Evolutionary conservation across 305 asterid species (phyloP), one percentile per base, ranked within the genome.

Genomic region (Ilex paraguariensis): DNA sequence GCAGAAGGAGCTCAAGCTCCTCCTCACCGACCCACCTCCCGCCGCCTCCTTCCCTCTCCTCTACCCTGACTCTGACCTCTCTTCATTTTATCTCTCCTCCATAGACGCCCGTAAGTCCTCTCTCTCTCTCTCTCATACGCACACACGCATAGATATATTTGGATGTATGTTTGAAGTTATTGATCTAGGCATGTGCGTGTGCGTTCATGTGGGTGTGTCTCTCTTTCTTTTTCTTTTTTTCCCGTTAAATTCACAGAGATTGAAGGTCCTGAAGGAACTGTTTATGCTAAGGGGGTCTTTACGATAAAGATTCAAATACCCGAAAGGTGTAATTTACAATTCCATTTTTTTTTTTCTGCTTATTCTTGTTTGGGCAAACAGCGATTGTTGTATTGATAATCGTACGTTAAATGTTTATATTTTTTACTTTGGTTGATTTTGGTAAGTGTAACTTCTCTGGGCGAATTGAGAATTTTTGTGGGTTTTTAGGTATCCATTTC

Each of bases 1-100:
- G 91, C 97, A 87, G 69, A 87, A 78, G 82, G 97, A 87, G 71
- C 70, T 90, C 62, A 90, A 87, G 79, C 79, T 90, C 39, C 87
- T 87, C 16, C 84, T 84, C 70, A 74, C 91, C 15, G 97, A 89
- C 30, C 95, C 97, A 60, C 97, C 97, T 42, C 87, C 83, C 53
- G 82, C 80, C 80, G 86, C 85, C 39, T 66, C 91, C 49, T 89
- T 89, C 54, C 91, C 91, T 48, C 69, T 83, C 66, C 89, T 89
- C 57, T 68, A 86, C 77, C 77, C 74, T 61, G 73, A 75, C 46
- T 70, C 77, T 59, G 72, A 81, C 39, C 54, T 75, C 39, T 33
- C 49, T 33, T 32, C 63, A 14, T 51, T 70, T 59, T 74, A 84
- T 33, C 86, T 89, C 71, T 77, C 91, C 62, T 83, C 88, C 67